phyloP scores from a whole-genome alignment of 148 eudicot genomes.

The Fagopyrum homotropicum region DNA sequence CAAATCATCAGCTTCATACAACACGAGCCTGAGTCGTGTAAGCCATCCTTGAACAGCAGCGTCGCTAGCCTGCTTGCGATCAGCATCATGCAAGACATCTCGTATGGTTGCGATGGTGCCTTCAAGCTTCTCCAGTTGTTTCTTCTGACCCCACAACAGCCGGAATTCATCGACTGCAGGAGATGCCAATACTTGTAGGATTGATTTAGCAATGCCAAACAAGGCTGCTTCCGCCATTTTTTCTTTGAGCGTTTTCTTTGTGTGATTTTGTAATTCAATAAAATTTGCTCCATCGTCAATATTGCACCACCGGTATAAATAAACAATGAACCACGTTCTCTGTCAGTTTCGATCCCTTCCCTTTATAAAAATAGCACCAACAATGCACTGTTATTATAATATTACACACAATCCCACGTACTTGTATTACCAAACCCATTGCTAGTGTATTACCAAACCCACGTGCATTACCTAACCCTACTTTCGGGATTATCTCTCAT shows the following conservation, averaged over 20 bases:
- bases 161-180: not conserved
- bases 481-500: no score
- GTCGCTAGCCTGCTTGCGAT: not conserved
- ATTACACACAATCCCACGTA: no score
- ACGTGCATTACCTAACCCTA: no score
- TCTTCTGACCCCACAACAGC: not conserved
- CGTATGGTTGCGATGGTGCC: not conserved
- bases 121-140: not conserved
- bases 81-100: not conserved
- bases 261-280: no score
- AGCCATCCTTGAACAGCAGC: not conserved
- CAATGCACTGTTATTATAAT: no score
- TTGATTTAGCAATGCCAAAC: not conserved
- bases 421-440: no score
- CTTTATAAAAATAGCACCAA: no score
- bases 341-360: no score
- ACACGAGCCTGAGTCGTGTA: not conserved
- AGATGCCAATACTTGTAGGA: not conserved
- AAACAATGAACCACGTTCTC: no score
- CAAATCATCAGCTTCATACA: not conserved
- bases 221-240: not conserved
- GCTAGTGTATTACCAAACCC: no score
- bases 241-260: not conserved
- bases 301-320: no score
- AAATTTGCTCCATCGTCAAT: no score